Base-by-base conservation (phyloP, 345 rosid species). In the Acer negundo region DNA sequence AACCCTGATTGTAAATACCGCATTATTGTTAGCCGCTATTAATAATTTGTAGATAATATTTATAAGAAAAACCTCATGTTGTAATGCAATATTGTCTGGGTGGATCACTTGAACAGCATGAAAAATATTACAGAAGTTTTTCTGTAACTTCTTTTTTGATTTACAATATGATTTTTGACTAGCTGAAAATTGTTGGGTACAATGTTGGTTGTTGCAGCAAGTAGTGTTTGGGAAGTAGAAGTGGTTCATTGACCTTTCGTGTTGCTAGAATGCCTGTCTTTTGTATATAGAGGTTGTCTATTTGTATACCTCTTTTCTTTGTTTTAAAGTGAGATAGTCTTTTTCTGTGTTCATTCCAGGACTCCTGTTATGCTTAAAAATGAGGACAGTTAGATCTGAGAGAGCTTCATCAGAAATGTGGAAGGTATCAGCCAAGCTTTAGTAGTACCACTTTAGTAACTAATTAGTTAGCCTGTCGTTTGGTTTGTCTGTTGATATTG, bases 371-470 rank as follows among this genome's bases (percentile, higher is more conserved):
- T 87, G 89, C 86, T 77, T 77, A 77, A 87, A 86, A 83, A 89
- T 89, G 89, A 83, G 91, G 77, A 87, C 83, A 74, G 89, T 89
- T 76, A 80, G 86, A 85, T 89, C 89, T 67, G 94, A 91, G 70
- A 85, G 89, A 78, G 87, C 89, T 77, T 75, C 91, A 44, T 87
- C 89, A 44, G 94, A 91, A 71, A 91, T 86, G 77, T 77, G 84
- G 87, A 91, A 91, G 94, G 94, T 91, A 80, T 47, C 49, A 49
- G 58, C 7, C 3, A 77, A 11, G 49, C 72, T 61, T 75, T 47
- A 28, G 3, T 56, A n/a, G 75, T 47, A 15, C 38, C 19, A 28
- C 59, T 35, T 72, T 71, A 55, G 17, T 59, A 44, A 38, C 19
- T 44, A 70, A 20, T 17, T 63, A 64, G 19, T 59, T 11, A 42